Evolutionary conservation across 2,329 filamentous ascomycete genomes (phyloP).

Genomic region (Calonectria montana): DNA sequence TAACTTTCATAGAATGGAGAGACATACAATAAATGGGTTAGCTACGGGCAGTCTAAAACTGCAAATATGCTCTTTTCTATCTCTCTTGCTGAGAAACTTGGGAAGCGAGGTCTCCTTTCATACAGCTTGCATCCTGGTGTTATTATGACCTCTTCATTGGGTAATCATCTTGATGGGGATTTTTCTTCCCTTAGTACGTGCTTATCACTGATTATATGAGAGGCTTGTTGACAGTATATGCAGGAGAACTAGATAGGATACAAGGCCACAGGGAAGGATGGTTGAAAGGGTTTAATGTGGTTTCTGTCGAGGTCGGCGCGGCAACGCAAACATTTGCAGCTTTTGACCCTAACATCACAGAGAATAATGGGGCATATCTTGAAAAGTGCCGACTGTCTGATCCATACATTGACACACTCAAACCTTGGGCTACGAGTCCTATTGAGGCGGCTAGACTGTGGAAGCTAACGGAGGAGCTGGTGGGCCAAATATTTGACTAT

Average conservation of each 20-base stretch:
- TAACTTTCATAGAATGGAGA: conserved; percentile 45
- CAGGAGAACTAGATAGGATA: conserved; percentile 34
- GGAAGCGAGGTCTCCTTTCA: conserved; percentile 42
- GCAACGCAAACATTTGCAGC: conserved; percentile 52
- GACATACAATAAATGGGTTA: conserved; percentile 45
- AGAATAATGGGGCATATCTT: conserved; percentile 48
- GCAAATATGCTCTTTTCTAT: conserved; percentile 50
- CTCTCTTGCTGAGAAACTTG: conserved; percentile 47
- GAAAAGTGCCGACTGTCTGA: conserved; percentile 47
- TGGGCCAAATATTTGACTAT: conserved; percentile 54
- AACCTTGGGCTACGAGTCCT: conserved; percentile 45
- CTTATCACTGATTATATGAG: accelerated
- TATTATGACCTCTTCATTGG: conserved; percentile 37
- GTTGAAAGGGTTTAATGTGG: conserved; percentile 21
- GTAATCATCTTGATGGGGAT: conserved; percentile 35
- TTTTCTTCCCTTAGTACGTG: conserved; percentile 31
- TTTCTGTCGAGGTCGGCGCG: conserved; percentile 43
- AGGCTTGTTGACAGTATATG: background rate
- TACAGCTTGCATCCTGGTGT: conserved; percentile 51
- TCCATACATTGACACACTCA: conserved; percentile 43
- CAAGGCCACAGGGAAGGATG: conserved; percentile 40
- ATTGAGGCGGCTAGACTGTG: conserved; percentile 57
- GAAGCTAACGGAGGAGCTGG: conserved; percentile 58
- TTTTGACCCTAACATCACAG: conserved; percentile 49
- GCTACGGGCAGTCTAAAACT: conserved; percentile 54